Base-by-base conservation (phyloP, 2,329 filamentous ascomycete genomes). In the Rhynchosporium graminicola region DNA sequence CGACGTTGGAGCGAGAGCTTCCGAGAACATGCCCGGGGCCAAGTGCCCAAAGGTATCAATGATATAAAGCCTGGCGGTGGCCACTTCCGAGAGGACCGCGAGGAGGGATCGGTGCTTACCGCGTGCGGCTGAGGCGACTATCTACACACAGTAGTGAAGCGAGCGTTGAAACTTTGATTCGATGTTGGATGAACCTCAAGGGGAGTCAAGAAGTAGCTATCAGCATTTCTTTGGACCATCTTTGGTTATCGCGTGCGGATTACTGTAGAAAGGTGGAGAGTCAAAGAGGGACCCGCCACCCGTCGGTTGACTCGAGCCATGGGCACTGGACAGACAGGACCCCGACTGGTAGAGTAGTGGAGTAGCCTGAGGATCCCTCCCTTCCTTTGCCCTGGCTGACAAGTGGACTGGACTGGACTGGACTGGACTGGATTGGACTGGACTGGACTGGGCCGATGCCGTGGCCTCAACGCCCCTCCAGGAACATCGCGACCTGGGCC, bases 91-190 rank as follows among this genome's bases (percentile, higher is more conserved):
- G 48, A 38, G 20, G 1, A 20, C 20, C 20, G 20, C 20, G 20
- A 20, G 20, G 20, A 20, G 20, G 20, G 20, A 20, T 51, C 48
- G 48, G 48, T 51, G n/a, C 31, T 51, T 33, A 51, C 48, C 48
- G 48, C 38, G 48, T 51, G 48, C 29, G 48, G 48, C 48, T 51
- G 48, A 51, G 48, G 48, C 48, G 48, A 51, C 20, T 36, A n/a
- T 20, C 20, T 31, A 20, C 12, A 20, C 20, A 20, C 20, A 20
- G 20, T 20, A 20, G 20, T 20, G 20, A 20, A 20, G 20, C 26
- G 48, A 20, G 20, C 26, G 48, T 38, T 51, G 7, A 3, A 20
- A 43, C 40, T 20, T 36, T 50, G 10, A n/a, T 36, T 50, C 12
- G 26, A 13, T 33, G 47, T 13, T n/a, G 28, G 4, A 13, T 50